phyloP scores from a whole-genome alignment of 2,329 filamentous ascomycete genomes.

The Colletotrichum echinochloae region DNA sequence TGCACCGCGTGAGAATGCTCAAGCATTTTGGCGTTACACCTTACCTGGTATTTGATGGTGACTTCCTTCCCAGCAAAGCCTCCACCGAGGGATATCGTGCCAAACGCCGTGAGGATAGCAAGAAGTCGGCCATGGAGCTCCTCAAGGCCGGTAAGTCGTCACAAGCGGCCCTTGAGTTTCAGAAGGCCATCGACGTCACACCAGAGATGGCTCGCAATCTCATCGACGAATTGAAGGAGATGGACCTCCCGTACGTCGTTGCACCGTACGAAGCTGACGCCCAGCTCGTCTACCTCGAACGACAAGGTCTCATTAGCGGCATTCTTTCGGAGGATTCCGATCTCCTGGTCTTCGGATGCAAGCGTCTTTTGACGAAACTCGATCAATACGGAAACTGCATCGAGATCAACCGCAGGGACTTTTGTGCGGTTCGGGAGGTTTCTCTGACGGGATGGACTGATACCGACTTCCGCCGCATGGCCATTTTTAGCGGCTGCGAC shows the following conservation, averaged over 20 bases:
- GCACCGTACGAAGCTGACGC: conserved; percentile 98
- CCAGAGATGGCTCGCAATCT: conserved; percentile 93
- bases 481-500: conserved; percentile 95
- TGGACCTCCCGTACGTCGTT: conserved; percentile 86
- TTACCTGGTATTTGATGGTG: conserved; percentile 96
- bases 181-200: conserved; percentile 95
- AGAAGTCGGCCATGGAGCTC: conserved; percentile 79
- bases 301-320: conserved; percentile 83
- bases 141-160: conserved; percentile 83
- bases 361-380: conserved; percentile 90
- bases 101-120: conserved; percentile 82
- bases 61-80: conserved; percentile 93
- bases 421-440: conserved; percentile 88
- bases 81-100: conserved; percentile 83
- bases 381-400: conserved; percentile 94
- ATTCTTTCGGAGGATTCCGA: conserved; percentile 98
- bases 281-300: conserved; percentile 95
- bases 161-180: conserved; percentile 86
- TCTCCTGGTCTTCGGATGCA: conserved; percentile 93
- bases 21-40: conserved; percentile 94
- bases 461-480: conserved; percentile 91
- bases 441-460: conserved; percentile 94
- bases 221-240: conserved; percentile 90
- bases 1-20: conserved; percentile 93
- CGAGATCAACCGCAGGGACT: conserved; percentile 90